phyloP scores from a whole-genome alignment of 108 stramenopile species.

The Conticribra guillardii region DNA sequence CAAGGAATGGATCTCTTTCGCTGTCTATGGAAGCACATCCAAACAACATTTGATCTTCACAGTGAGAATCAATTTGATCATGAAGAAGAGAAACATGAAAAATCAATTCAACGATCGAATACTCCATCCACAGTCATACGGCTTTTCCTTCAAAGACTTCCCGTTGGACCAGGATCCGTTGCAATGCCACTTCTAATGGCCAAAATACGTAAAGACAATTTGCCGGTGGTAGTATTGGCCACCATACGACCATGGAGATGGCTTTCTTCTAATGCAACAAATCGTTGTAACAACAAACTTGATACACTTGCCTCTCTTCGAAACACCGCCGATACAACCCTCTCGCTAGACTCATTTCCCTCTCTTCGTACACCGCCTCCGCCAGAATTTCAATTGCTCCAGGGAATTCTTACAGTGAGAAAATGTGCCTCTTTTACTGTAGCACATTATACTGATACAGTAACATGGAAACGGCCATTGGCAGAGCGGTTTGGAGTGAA shows the following conservation, averaged over 20 bases:
- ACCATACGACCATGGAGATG: slow-evolving; percentile 62
- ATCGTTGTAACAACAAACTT: slow-evolving; percentile 20
- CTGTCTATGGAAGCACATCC: slow-evolving; percentile 42
- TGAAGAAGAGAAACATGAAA: neutral
- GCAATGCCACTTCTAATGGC: slow-evolving; percentile 74
- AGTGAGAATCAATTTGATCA: neutral
- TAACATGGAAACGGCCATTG: slow-evolving; percentile 61
- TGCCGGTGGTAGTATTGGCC: slow-evolving; percentile 74
- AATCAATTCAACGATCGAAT: no score
- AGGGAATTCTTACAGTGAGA: slow-evolving; percentile 70
- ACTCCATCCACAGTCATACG: slow-evolving; percentile 60
- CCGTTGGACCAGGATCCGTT: slow-evolving; percentile 45
- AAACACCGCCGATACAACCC: slow-evolving; percentile 28
- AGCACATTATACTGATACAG: slow-evolving; percentile 67
- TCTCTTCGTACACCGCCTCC: slow-evolving; percentile 68
- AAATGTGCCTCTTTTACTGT: slow-evolving; percentile 66
- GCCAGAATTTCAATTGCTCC: slow-evolving; percentile 77
- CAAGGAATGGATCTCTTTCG: slow-evolving; percentile 44
- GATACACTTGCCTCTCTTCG: slow-evolving; percentile 41
- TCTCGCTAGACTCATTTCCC: slow-evolving; percentile 48
- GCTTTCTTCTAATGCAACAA: slow-evolving; percentile 6
- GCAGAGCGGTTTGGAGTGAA: slow-evolving; percentile 79
- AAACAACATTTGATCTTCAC: slow-evolving; percentile 12
- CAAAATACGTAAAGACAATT: slow-evolving; percentile 59
- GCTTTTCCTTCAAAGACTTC: slow-evolving; percentile 61